Evolutionary conservation across 2,329 filamentous ascomycete species (phyloP), one percentile per base, ranked within the genome.

Genomic region (Fusarium cicatricum): DNA sequence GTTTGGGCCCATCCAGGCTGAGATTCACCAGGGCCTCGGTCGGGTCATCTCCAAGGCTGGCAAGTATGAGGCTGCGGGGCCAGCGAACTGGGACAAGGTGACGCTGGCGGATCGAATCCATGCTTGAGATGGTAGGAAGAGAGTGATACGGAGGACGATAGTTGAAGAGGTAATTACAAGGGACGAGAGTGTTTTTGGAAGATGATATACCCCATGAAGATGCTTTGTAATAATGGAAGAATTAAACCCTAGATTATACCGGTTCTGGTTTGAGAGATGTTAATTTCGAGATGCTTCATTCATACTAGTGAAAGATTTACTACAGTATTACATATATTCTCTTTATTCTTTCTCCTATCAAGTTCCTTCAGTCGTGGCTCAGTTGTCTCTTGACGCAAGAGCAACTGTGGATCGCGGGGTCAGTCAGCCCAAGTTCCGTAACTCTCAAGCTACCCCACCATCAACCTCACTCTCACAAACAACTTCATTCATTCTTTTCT

Each of bases 1-100:
- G 0, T 98, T 96, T 72, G 89, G 89, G 66, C 90, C 91, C 0
- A 96, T 97, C 71, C 95, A 99, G 78, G 91, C 88, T 3, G 95
- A 99, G 76, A 82, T 97, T 7, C 92, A 97, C 72, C 84, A 80
- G 46, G 90, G 89, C 0, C 79, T 99, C 19, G 95, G 91, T 1
- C 91, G 90, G 4, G 90, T 94, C n/a, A 78, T 98, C 60, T 91
- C 91, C 43, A 91, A 89, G 75, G 85, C 80, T 23, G 90, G 87
- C 56, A 76, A 83, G 50, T 97, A 92, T 72, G 92, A 96, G 68
- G 80, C 82, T 0, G 76, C 77, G 2, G 85, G 86, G 0, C 85
- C 84, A 3, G 60, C 65, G 9, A 72, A 77, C 42, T 86, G 82
- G 82, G 78, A 85, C 44, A 75, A 71, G 52, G 72, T 71, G 36